A percentile compares a stretch with the other conserved stretches of the same genome.
These are phyloP conservation scores for Vanrija humicola DNA, from an alignment of 1,284 basidiomycete species.

Conservation along the genomic window DNA sequence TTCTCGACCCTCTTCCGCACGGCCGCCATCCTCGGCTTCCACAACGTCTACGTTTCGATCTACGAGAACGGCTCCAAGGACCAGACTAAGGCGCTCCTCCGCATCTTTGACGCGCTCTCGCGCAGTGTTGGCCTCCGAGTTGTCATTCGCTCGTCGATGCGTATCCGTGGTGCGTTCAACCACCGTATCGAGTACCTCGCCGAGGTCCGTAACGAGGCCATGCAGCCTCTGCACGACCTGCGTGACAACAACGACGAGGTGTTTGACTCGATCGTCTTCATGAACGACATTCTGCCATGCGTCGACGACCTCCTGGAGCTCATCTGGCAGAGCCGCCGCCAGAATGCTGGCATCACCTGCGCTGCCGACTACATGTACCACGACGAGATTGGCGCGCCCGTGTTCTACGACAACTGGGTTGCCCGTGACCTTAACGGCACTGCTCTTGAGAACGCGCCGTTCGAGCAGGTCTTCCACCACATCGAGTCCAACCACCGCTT, in stretches of 20 bases:
- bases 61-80: constrained; percentile 96
- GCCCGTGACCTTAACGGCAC: constrained; percentile 95
- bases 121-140: constrained; percentile 82
- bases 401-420: constrained; percentile 98
- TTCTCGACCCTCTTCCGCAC: constrained; percentile 93
- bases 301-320: constrained; percentile 92
- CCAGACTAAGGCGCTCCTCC: constrained; percentile 89
- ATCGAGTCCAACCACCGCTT: constrained; percentile 68
- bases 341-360: constrained; percentile 94
- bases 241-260: constrained; percentile 83
- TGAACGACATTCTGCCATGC: constrained; percentile 96
- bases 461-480: constrained; percentile 87
- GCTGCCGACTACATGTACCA: constrained; percentile 98
- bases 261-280: constrained; percentile 92
- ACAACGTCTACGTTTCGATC: constrained; percentile 93
- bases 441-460: constrained; percentile 91
- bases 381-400: constrained; percentile 81
- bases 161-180: constrained; percentile 90
- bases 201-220: constrained; percentile 90
- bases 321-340: constrained; percentile 83
- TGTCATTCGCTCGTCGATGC: constrained; percentile 81
- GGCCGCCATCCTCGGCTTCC: constrained; percentile 81
- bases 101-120: constrained; percentile 86
- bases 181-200: constrained; percentile 98
- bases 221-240: constrained; percentile 86